A percentile compares a stretch with the other conserved stretches of the same genome.
Evolutionary conservation across 2,329 filamentous ascomycete species (phyloP).

Genomic region (Lizonia empirigonia): DNA sequence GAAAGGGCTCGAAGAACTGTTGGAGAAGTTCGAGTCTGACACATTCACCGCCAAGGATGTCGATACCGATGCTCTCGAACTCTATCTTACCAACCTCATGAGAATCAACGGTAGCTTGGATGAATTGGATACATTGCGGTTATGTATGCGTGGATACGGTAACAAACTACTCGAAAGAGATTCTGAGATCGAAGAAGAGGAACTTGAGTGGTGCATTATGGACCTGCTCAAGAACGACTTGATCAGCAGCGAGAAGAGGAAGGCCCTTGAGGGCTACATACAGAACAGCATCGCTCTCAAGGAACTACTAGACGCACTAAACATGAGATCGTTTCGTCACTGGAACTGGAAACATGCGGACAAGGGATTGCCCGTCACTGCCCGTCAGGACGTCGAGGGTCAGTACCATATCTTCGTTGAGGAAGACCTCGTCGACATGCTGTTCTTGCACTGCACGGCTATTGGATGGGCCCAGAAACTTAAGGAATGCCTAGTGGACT

Average conservation of each 20-base stretch:
- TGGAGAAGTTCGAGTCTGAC: conserved; percentile 46
- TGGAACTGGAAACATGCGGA: conserved; percentile 34
- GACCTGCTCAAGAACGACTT: conserved; percentile 57
- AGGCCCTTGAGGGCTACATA: conserved; percentile 32
- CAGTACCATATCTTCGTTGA: conserved; percentile 32
- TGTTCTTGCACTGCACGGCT: conserved; percentile 34
- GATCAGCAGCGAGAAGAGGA: conserved; percentile 56
- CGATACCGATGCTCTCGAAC: conserved; percentile 25
- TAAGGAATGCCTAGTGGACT: conserved; percentile 17
- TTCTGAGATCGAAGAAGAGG: conserved; percentile 48
- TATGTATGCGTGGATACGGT: conserved; percentile 21
- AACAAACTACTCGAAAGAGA: conserved; percentile 18
- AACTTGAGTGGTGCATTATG: conserved; percentile 55
- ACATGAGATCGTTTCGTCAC: conserved; percentile 30
- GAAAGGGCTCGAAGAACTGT: conserved; percentile 60
- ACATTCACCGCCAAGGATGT: conserved; percentile 24
- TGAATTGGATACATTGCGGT: conserved; percentile 19
- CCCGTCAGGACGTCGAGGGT: conserved; percentile 29
- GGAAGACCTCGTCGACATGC: conserved; percentile 36
- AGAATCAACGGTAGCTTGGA: not conserved
- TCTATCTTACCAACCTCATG: conserved; percentile 28
- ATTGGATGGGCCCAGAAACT: conserved; percentile 31
- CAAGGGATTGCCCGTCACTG: conserved; percentile 31
- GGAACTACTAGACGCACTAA: conserved; percentile 32
- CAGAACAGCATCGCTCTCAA: conserved; percentile 29